A percentile compares a stretch with the other conserved stretches of the same genome.
These are phyloP conservation scores for Dysphania ambrosioides DNA, from an alignment of 148 eudicot species.

Conservation along the genomic window DNA sequence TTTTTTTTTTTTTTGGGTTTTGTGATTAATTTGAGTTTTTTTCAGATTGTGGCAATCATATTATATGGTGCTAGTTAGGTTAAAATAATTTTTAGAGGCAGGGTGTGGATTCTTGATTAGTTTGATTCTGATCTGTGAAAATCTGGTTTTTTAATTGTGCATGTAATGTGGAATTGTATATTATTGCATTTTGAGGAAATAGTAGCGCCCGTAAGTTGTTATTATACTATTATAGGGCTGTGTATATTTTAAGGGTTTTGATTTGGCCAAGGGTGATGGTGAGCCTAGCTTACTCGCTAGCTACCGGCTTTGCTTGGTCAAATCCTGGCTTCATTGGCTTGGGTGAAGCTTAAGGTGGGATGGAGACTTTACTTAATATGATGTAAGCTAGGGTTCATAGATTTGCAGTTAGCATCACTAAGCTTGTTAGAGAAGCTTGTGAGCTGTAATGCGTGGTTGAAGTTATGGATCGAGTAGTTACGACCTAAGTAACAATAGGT, in stretches of 20 bases:
- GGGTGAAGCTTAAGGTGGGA: background rate
- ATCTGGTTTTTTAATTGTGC: too few species aligned
- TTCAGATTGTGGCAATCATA: background rate
- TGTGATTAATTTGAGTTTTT: background rate
- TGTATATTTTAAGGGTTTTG: too few species aligned
- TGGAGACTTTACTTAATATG: background rate
- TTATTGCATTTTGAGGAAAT: background rate
- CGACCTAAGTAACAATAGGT: background rate
- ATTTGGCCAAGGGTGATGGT: background rate
- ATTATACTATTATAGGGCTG: background rate
- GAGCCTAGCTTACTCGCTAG: background rate
- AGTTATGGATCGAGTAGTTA: background rate
- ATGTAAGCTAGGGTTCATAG: too few species aligned
- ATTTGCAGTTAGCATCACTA: too few species aligned
- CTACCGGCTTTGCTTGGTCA: background rate
- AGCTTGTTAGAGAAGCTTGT: too few species aligned
- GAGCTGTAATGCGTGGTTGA: background rate
- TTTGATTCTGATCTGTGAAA: too few species aligned
- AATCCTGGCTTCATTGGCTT: background rate
- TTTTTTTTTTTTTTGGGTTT: background rate
- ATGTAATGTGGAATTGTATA: too few species aligned
- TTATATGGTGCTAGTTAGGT: background rate
- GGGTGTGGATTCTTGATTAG: too few species aligned
- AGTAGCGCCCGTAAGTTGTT: background rate
- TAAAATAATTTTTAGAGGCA: too few species aligned